phyloP scores from a whole-genome alignment of 1,284 basidiomycete genomes.

The Cerrena zonata region DNA sequence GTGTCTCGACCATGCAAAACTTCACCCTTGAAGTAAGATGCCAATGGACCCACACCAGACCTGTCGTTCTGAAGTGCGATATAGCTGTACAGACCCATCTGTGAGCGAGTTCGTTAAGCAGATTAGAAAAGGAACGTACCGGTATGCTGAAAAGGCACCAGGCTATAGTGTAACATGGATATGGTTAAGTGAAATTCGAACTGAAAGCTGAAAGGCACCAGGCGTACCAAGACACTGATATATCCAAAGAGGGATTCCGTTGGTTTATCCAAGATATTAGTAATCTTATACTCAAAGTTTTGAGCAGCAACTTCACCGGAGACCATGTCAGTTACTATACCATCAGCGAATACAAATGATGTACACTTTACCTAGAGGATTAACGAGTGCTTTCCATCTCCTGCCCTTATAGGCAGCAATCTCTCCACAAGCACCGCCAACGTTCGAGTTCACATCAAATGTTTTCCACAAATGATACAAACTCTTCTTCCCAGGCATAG shows the following conservation, averaged over 20 bases:
- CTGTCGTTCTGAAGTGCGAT: conserved; percentile 88
- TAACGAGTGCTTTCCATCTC: conserved; percentile 74
- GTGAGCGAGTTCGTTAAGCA: conserved; percentile 27
- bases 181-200: conserved; percentile 1
- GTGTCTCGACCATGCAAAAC: conserved; percentile 85
- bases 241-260: conserved; percentile 92
- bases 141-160: conserved; percentile 91
- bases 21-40: conserved; percentile 97
- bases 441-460: conserved; percentile 88
- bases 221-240: conserved; percentile 70
- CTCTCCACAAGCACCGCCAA: conserved; percentile 92
- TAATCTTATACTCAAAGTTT: conserved; percentile 92
- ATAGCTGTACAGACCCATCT: conserved; percentile 41
- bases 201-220: too few relatives aligned
- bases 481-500: conserved; percentile 76
- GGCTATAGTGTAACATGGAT: conserved; percentile 46
- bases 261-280: conserved; percentile 91
- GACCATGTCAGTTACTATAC: neutral
- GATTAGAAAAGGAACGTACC: conserved; percentile 62
- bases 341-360: conserved; percentile 30
- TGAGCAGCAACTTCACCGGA: conserved; percentile 68
- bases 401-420: conserved; percentile 91
- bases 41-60: conserved; percentile 80
- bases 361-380: conserved; percentile 75
- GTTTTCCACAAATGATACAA: conserved; percentile 94